Percentiles rank a stretch among this genome's conserved stretches.
phyloP scores from a whole-genome alignment of 768 basidiomycete genomes.

The Russula abietina region DNA sequence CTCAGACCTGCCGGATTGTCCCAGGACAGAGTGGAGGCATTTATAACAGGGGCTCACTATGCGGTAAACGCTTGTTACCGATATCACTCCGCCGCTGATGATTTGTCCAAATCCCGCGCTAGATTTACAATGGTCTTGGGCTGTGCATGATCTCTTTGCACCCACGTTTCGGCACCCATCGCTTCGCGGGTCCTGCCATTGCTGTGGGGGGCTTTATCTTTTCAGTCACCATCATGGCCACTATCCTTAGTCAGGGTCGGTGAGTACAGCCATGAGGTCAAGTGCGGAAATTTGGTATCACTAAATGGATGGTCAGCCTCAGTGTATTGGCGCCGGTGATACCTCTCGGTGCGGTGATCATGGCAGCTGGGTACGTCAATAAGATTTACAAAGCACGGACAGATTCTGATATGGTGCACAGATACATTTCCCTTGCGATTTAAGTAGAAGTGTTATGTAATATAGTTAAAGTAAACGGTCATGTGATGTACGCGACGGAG shows the following conservation, averaged over 20 bases:
- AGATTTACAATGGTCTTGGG: constrained; percentile 68
- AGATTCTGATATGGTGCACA: constrained; percentile 23
- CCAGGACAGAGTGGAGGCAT: constrained; percentile 49
- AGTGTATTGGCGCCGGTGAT: constrained; percentile 58
- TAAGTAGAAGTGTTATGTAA: constrained; percentile 25
- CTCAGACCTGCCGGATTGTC: constrained; percentile 47
- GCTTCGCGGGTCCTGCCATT: constrained; percentile 65
- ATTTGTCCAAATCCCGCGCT: neutral
- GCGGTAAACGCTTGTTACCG: constrained; percentile 36
- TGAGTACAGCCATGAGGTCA: constrained; percentile 21
- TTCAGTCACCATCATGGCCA: constrained; percentile 54
- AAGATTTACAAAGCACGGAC: neutral
- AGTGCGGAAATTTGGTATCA: neutral
- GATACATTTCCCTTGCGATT: constrained; percentile 49
- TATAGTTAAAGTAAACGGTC: constrained; percentile 25
- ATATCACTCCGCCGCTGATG: neutral
- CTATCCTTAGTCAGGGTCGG: constrained; percentile 47
- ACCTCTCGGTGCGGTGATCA: constrained; percentile 55
- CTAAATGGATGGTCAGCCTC: constrained; percentile 32
- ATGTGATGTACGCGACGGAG: constrained; percentile 39
- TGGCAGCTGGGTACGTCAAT: constrained; percentile 60
- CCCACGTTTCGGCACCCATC: constrained; percentile 50
- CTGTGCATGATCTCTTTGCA: constrained; percentile 59
- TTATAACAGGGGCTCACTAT: constrained; percentile 58
- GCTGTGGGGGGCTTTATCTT: constrained; percentile 51